Conservation (phyloP, 768 basidiomycete genomes). For the Mycena venus region DNA sequence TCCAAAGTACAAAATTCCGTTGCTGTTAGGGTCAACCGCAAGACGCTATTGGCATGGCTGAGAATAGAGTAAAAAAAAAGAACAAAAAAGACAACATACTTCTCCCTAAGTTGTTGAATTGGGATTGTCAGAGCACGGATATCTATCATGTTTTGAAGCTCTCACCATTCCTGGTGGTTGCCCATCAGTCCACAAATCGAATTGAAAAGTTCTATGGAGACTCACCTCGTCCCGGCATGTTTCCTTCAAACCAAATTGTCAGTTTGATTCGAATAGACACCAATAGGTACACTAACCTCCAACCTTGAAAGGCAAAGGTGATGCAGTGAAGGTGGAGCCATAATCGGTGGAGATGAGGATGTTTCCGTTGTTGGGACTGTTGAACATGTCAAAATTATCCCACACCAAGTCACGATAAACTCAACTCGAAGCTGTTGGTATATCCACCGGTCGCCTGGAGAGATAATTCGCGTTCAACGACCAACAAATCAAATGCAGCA, state of each 20-base stretch:
- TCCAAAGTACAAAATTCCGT: constrained; percentile 73
- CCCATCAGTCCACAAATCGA: background rate
- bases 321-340: constrained; percentile 67
- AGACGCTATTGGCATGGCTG: constrained; percentile 10
- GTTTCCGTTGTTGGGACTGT: constrained; percentile 68
- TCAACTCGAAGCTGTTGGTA: constrained; percentile 53
- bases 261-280: background rate
- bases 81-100: constrained; percentile 41
- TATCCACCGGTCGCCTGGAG: constrained; percentile 70
- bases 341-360: constrained; percentile 72
- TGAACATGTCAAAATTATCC: constrained; percentile 50
- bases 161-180: constrained; percentile 58
- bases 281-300: constrained; percentile 55
- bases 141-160: background rate
- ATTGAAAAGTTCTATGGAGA: background rate
- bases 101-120: constrained; percentile 54
- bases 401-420: background rate
- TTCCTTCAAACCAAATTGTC: constrained; percentile 48
- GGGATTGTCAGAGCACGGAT: background rate
- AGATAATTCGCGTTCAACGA: background rate
- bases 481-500: background rate
- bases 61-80: background rate
- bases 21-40: constrained; percentile 69
- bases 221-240: constrained; percentile 70
- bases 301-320: constrained; percentile 72